Evolutionary conservation across 2,329 filamentous ascomycete species (phyloP).

Genomic region (Sporothrix pseudoabietina): DNA sequence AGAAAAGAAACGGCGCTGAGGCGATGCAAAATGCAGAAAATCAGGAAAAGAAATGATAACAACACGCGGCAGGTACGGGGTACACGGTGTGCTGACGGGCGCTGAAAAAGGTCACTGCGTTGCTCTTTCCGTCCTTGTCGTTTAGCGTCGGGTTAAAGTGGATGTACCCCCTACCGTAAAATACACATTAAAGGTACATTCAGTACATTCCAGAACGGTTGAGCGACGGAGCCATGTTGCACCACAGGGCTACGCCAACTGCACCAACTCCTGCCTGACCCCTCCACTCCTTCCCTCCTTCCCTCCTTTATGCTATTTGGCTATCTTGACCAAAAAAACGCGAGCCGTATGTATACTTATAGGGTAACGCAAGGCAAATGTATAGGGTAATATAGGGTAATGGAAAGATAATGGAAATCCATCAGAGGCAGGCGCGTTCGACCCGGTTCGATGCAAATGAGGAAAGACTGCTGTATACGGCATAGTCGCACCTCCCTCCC

Average conservation of each 20-base stretch:
- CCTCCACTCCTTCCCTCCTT: neutral
- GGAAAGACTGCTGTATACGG: slow-evolving; percentile 30
- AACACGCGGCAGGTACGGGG: neutral
- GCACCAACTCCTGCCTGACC: neutral
- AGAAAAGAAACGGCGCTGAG: neutral
- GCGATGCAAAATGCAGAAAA: neutral
- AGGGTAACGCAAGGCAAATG: slow-evolving; percentile 13
- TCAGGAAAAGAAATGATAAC: slow-evolving; percentile 3
- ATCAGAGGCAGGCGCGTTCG: slow-evolving; percentile 23
- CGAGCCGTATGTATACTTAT: slow-evolving; percentile 14
- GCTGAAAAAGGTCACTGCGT: neutral
- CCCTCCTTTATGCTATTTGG: neutral
- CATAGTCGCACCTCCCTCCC: neutral
- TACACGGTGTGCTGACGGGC: neutral
- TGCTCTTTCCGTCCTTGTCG: neutral
- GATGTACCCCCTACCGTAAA: neutral
- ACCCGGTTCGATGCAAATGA: slow-evolving; percentile 18
- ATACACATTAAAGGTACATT: neutral
- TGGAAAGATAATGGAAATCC: slow-evolving; percentile 31
- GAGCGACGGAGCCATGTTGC: slow-evolving; percentile 6
- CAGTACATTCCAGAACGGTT: slow-evolving; percentile 14
- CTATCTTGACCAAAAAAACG: neutral
- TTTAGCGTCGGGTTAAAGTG: slow-evolving; percentile 29
- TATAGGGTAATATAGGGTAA: slow-evolving; percentile 32
- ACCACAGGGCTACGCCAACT: neutral